Evolutionary conservation across 768 basidiomycete genomes (phyloP).

Genomic region (Tricholoma hemisulphureum): DNA sequence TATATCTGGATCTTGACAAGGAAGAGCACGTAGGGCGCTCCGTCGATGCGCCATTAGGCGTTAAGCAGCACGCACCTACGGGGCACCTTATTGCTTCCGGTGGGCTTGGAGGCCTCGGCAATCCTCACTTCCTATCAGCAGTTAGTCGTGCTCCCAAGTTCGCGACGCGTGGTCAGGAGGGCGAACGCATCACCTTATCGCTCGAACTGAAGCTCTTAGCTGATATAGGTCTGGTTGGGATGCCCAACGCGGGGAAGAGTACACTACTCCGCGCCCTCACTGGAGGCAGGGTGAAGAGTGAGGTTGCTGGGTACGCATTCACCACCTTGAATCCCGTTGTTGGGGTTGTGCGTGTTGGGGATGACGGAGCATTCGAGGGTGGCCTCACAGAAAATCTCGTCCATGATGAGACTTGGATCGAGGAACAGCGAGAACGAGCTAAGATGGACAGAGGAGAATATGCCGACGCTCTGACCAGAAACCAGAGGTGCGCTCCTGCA

Average conservation of each 20-base stretch:
- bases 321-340: constrained; percentile 94
- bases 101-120: constrained; percentile 81
- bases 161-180: constrained; percentile 74
- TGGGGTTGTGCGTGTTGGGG: constrained; percentile 82
- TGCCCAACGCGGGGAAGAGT: constrained; percentile 94
- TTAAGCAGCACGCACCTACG: constrained; percentile 46
- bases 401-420: constrained; percentile 66
- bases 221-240: constrained; percentile 93
- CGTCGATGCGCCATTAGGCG: constrained; percentile 63
- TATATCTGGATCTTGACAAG: constrained; percentile 64
- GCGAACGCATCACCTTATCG: constrained; percentile 76
- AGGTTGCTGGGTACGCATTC: constrained; percentile 90
- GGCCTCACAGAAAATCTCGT: constrained; percentile 46
- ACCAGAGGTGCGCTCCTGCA: constrained; percentile 34
- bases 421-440: constrained; percentile 45
- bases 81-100: constrained; percentile 74
- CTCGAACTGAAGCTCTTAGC: constrained; percentile 93
- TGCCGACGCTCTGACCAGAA: constrained; percentile 50
- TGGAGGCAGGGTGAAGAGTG: constrained; percentile 76
- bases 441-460: constrained; percentile 52
- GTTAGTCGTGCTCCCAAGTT: constrained; percentile 81
- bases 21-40: constrained; percentile 40
- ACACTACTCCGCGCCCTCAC: constrained; percentile 89
- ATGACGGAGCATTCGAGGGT: constrained; percentile 76
- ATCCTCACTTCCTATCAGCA: constrained; percentile 76